A percentile compares a stretch with the other conserved stretches of the same genome.
Conservation (phyloP, 2,329 filamentous ascomycete genomes). For the Epichloe uncinata region DNA sequence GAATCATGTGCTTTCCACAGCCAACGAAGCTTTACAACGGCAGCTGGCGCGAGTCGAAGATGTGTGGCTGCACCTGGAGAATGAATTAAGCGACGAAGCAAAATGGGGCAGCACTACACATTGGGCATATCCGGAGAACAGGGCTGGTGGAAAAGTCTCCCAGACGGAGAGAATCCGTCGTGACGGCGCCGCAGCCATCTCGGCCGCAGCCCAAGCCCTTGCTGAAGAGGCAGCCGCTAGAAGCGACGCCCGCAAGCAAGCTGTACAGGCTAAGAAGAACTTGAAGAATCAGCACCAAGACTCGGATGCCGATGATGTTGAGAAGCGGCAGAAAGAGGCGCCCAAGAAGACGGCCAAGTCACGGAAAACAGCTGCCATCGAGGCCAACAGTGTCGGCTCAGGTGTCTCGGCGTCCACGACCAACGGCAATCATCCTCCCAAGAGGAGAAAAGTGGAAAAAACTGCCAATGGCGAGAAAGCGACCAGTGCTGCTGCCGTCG, state of each 20-base stretch:
- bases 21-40: constrained; percentile 76
- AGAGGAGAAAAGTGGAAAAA: constrained; percentile 74
- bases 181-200: constrained; percentile 66
- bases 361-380: constrained; percentile 47
- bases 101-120: constrained; percentile 84
- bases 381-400: constrained; percentile 41
- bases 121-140: constrained; percentile 89
- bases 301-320: constrained; percentile 65
- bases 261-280: constrained; percentile 62
- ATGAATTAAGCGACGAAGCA: constrained; percentile 87
- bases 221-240: constrained; percentile 75
- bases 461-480: constrained; percentile 32
- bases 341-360: constrained; percentile 54
- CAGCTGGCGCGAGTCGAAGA: constrained; percentile 76
- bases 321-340: constrained; percentile 34
- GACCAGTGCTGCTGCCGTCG: constrained; percentile 11
- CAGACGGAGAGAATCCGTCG: constrained; percentile 62
- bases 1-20: constrained; percentile 88
- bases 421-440: constrained; percentile 46
- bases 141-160: constrained; percentile 47
- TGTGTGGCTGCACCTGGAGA: constrained; percentile 73
- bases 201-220: constrained; percentile 61
- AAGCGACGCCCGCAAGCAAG: constrained; percentile 75
- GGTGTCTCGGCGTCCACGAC: constrained; percentile 48
- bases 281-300: constrained; percentile 57